Conservation (phyloP, 495 filamentous ascomycete genomes). For the Penicillium verhagenii region DNA sequence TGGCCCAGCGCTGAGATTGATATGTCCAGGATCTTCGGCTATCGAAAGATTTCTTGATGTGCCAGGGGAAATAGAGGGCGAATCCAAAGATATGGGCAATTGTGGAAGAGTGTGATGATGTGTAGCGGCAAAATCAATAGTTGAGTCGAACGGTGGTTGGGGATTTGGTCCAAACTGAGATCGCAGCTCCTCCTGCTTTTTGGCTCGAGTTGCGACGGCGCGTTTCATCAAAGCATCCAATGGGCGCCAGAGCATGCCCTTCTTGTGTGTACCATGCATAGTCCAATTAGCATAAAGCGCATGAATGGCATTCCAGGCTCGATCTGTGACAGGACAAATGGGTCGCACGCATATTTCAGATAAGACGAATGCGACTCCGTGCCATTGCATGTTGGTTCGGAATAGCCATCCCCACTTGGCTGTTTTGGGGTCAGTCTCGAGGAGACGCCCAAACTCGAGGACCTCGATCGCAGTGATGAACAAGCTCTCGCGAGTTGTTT, state of each 20-base stretch:
- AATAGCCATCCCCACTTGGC: conserved; percentile 80
- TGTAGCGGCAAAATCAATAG: not conserved
- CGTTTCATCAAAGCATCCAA: conserved; percentile 69
- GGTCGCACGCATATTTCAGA: conserved; percentile 75
- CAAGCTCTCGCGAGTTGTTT: conserved; percentile 65
- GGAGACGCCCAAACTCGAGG: conserved; percentile 66
- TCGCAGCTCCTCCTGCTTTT: conserved; percentile 32
- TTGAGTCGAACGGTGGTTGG: conserved; percentile 1
- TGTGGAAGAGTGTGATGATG: conserved; percentile 14
- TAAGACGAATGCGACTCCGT: conserved; percentile 73
- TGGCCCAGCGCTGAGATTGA: conserved; percentile 34
- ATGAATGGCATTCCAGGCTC: conserved; percentile 77
- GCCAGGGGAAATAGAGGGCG: conserved; percentile 1
- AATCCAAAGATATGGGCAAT: conserved; percentile 15
- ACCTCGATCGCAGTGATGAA: conserved; percentile 75
- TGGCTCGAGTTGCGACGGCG: conserved; percentile 44
- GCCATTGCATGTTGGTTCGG: conserved; percentile 79
- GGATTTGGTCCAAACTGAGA: conserved; percentile 19
- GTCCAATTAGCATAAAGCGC: conserved; percentile 55
- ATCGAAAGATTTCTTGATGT: not conserved
- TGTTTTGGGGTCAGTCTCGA: conserved; percentile 61
- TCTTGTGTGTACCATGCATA: conserved; percentile 51
- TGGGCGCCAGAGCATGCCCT: conserved; percentile 71
- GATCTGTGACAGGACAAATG: conserved; percentile 65
- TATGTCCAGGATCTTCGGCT: conserved; percentile 12